Percentiles rank a stretch among this genome's conserved stretches.
Conservation (phyloP, 2,329 filamentous ascomycete genomes). For the Sporothrix euskadiensis region DNA sequence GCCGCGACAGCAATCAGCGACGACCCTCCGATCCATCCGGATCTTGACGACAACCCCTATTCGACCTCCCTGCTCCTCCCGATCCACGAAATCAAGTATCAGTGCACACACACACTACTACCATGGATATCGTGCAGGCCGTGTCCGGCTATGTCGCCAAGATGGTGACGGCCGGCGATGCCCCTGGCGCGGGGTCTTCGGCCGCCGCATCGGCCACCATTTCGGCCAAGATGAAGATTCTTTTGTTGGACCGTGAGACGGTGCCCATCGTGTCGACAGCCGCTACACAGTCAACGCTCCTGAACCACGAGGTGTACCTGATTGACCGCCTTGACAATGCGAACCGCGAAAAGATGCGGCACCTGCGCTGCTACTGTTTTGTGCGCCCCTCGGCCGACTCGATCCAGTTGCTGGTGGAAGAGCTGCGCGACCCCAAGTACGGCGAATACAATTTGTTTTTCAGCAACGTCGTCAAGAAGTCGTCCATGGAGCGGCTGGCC, state of each 20-base stretch:
- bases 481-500: conserved; percentile 85
- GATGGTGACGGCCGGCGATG: conserved; percentile 86
- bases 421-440: conserved; percentile 93
- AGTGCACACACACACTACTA: conserved; percentile 33
- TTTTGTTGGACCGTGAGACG: conserved; percentile 90
- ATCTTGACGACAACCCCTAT: background rate
- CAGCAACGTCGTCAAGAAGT: conserved; percentile 97
- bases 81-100: too few species aligned
- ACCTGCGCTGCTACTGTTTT: conserved; percentile 90
- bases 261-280: conserved; percentile 92
- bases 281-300: conserved; percentile 88
- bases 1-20: conserved; percentile 18
- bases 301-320: conserved; percentile 96
- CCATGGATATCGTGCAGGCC: conserved; percentile 92
- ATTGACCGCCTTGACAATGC: conserved; percentile 93
- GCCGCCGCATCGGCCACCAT: conserved; percentile 62
- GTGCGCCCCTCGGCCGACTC: conserved; percentile 89
- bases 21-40: background rate
- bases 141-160: conserved; percentile 94
- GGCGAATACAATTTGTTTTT: conserved; percentile 97
- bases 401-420: conserved; percentile 90
- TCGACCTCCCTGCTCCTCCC: background rate
- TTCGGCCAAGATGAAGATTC: conserved; percentile 95
- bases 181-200: conserved; percentile 56
- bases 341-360: conserved; percentile 94